A percentile compares a stretch with the other conserved stretches of the same genome.
phyloP scores from a whole-genome alignment of 768 basidiomycete genomes.

The Tylopilus rubrobrunneus region DNA sequence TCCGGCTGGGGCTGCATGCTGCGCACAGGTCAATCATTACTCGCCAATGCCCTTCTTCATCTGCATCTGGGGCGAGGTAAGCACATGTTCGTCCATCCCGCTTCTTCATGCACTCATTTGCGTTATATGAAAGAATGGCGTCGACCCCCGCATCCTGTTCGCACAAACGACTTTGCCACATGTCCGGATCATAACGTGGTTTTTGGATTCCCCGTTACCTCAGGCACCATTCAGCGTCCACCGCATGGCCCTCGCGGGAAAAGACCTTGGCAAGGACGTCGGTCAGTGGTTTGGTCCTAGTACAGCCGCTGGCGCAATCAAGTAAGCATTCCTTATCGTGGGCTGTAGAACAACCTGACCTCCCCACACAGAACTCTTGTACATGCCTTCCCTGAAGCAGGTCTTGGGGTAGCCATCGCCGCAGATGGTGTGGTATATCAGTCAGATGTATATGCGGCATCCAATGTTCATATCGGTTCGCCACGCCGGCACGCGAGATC shows the following conservation, averaged over 20 bases:
- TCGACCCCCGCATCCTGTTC: constrained; percentile 57
- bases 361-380: constrained; percentile 59
- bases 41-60: constrained; percentile 77
- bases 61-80: constrained; percentile 72
- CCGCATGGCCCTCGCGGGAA: constrained; percentile 92
- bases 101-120: constrained; percentile 6
- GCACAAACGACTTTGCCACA: constrained; percentile 66
- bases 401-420: constrained; percentile 78
- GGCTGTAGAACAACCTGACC: constrained; percentile 2
- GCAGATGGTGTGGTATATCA: constrained; percentile 81
- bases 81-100: constrained; percentile 12
- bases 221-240: constrained; percentile 92
- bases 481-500: constrained; percentile 30
- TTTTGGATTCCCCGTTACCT: constrained; percentile 83
- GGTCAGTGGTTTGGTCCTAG: constrained; percentile 99
- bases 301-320: constrained; percentile 95
- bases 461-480: constrained; percentile 34
- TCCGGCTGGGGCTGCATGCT: constrained; percentile 93
- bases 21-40: constrained; percentile 77
- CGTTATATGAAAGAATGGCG: constrained; percentile 67
- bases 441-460: constrained; percentile 82
- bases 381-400: constrained; percentile 73
- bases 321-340: constrained; percentile 41
- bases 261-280: constrained; percentile 91
- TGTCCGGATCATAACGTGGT: constrained; percentile 91